A percentile compares a stretch with the other conserved stretches of the same genome.
These are phyloP conservation scores for Trichoderma virens DNA, from an alignment of 495 filamentous ascomycete genomes.

Conservation along the genomic window DNA sequence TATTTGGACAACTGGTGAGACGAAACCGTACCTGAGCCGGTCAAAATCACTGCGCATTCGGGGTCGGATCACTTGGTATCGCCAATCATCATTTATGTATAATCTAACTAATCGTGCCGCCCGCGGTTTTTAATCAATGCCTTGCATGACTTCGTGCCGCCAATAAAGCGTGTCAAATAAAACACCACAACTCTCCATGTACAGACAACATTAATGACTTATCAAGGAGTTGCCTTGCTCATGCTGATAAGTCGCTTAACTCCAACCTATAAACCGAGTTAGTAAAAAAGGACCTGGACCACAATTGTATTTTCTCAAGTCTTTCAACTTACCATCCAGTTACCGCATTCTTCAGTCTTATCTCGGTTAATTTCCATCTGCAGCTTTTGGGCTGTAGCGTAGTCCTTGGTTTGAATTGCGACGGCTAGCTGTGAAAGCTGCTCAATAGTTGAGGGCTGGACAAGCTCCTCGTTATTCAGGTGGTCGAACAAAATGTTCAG, in stretches of 20 bases:
- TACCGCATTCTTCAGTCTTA: constrained; percentile 75
- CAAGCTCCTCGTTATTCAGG: constrained; percentile 87
- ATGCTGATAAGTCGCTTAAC: constrained; percentile 88
- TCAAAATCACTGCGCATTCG: background rate
- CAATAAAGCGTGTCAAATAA: background rate
- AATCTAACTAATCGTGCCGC: constrained; percentile 5
- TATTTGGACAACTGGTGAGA: no score
- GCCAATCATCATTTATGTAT: background rate
- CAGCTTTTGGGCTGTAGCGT: constrained; percentile 62
- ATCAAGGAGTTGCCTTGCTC: constrained; percentile 66
- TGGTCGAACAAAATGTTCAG: constrained; percentile 90
- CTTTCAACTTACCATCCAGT: constrained; percentile 84
- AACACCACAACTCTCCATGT: background rate
- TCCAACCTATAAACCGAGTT: constrained; percentile 53
- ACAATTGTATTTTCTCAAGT: constrained; percentile 16
- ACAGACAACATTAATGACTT: background rate
- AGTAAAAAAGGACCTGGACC: background rate
- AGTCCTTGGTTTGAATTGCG: constrained; percentile 64
- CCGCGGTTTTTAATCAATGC: background rate
- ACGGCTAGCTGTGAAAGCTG: constrained; percentile 53
- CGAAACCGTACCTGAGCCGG: no score
- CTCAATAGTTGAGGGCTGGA: constrained; percentile 72
- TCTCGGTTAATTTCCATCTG: constrained; percentile 78
- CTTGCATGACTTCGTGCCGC: background rate
- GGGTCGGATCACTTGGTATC: background rate